Evolutionary conservation across 2,329 filamentous ascomycete genomes (phyloP).

Genomic region (Hawksworthiomyces lignivorus): DNA sequence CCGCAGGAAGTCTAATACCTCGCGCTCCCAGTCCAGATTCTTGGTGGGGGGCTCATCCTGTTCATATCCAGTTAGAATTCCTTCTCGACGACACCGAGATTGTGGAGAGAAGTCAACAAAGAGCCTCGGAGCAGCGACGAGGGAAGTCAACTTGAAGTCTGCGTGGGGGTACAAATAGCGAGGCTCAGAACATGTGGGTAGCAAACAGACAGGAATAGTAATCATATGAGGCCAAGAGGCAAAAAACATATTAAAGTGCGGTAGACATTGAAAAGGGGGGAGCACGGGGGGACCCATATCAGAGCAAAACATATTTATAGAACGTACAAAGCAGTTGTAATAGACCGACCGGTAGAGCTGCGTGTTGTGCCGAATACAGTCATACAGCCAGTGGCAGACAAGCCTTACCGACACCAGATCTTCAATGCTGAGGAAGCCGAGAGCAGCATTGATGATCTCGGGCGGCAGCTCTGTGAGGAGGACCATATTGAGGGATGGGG

Average conservation of each 20-base stretch:
- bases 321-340: conserved; percentile 16
- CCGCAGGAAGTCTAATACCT: conserved; percentile 35
- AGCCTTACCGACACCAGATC: conserved; percentile 47
- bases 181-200: no score
- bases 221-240: not conserved
- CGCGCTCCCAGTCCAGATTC: conserved; percentile 23
- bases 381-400: conserved; percentile 45
- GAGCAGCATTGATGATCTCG: conserved; percentile 56
- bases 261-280: no score
- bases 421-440: conserved; percentile 45
- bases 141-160: no score
- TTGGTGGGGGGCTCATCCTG: conserved; percentile 31
- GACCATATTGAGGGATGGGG: conserved; percentile 19
- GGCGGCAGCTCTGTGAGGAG: conserved; percentile 42
- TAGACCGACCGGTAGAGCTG: conserved; percentile 58
- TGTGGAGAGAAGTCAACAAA: no score
- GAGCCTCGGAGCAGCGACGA: no score
- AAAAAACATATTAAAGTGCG: no score
- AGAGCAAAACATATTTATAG: no score
- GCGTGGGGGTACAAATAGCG: no score
- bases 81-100: no score
- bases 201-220: no score
- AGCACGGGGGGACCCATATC: not conserved
- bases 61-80: no score
- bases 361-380: conserved; percentile 49